These are phyloP conservation scores for Aeschynomene evenia DNA, from an alignment of 306 rosid species.

Conservation along the genomic window DNA sequence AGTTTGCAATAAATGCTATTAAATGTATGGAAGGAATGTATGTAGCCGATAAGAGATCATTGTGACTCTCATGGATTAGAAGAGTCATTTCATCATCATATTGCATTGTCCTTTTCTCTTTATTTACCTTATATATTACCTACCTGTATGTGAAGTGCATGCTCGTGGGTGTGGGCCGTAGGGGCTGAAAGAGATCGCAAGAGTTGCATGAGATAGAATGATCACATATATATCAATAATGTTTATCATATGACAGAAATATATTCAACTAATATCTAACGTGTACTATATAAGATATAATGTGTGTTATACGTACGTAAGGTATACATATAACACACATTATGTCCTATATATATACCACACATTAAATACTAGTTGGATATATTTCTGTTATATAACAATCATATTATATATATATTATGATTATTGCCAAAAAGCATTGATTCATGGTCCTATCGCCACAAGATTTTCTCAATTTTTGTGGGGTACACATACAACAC, in stretches of 20 bases:
- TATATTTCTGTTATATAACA: too few relatives aligned
- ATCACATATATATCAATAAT: too few relatives aligned
- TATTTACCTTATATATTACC: too few relatives aligned
- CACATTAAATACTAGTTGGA: too few relatives aligned
- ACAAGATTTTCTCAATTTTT: constrained; percentile 16
- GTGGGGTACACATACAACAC: background rate
- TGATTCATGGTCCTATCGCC: constrained; percentile 34
- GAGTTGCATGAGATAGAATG: constrained; percentile 13
- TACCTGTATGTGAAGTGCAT: too few relatives aligned
- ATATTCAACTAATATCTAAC: too few relatives aligned
- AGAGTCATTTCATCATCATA: background rate
- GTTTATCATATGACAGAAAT: too few relatives aligned
- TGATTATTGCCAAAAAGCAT: constrained; percentile 44
- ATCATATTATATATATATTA: too few relatives aligned
- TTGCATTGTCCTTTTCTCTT: background rate
- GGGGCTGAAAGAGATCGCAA: constrained; percentile 2
- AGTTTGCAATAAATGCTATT: background rate
- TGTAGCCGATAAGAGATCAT: background rate
- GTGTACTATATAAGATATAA: too few relatives aligned
- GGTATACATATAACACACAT: too few relatives aligned
- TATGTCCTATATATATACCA: too few relatives aligned
- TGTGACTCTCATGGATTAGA: background rate
- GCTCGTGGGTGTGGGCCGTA: background rate
- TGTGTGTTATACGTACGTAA: too few relatives aligned
- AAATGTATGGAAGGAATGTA: background rate